phyloP scores from a whole-genome alignment of 495 filamentous ascomycete species.

The Penicillium chermesinum region DNA sequence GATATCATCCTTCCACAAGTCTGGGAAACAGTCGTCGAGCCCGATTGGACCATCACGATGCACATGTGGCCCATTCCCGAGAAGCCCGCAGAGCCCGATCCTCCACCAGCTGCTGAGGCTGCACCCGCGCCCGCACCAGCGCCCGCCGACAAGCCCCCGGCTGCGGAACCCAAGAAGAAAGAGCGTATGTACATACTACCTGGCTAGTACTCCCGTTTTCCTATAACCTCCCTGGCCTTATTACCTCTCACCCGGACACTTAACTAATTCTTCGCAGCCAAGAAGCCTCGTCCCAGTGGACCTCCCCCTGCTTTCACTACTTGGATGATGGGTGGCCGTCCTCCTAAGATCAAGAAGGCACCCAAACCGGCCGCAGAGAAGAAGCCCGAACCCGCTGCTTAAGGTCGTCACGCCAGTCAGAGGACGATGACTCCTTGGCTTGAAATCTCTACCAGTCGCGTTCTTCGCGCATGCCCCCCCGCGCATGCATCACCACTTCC shows the following conservation, averaged over 20 bases:
- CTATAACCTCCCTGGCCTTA: not conserved
- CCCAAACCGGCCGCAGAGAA: slow-evolving; percentile 11
- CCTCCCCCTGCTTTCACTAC: slow-evolving; percentile 34
- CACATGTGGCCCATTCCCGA: slow-evolving; percentile 93
- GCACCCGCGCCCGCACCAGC: slow-evolving; percentile 14
- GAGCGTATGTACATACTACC: slow-evolving; percentile 16
- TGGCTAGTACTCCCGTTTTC: not conserved
- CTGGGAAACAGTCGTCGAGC: slow-evolving; percentile 81
- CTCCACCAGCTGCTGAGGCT: slow-evolving; percentile 23
- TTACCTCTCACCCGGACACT: not conserved
- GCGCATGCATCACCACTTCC: not conserved
- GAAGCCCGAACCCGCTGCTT: slow-evolving; percentile 11
- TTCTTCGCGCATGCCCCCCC: not conserved
- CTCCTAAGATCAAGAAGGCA: slow-evolving; percentile 24
- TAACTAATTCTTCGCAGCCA: slow-evolving; percentile 19
- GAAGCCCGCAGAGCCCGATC: slow-evolving; percentile 42
- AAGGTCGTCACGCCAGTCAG: not conserved
- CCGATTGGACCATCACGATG: slow-evolving; percentile 89
- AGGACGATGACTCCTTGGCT: not conserved
- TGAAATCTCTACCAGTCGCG: not conserved
- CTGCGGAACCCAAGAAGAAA: slow-evolving; percentile 34
- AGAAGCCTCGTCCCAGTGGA: slow-evolving; percentile 25
- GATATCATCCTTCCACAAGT: slow-evolving; percentile 85
- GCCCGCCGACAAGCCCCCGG: slow-evolving; percentile 19
- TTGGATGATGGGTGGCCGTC: slow-evolving; percentile 38